Base-by-base conservation (phyloP, 768 basidiomycete genomes). In the Lactarius tabidus region DNA sequence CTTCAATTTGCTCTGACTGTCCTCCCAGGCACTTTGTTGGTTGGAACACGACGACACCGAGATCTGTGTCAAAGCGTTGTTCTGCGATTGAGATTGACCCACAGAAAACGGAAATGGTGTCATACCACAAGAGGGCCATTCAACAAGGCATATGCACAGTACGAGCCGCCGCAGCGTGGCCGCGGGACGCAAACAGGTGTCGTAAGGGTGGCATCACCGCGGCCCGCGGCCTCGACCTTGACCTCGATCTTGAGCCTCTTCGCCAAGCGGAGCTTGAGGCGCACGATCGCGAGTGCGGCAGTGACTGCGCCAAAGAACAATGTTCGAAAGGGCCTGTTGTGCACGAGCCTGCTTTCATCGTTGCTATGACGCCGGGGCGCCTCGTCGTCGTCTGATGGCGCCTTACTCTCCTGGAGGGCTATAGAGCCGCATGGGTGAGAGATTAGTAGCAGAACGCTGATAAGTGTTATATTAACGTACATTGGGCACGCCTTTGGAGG, bases 31-130 rank as follows among this genome's bases (percentile, higher is more conserved):
- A 2, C 20, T 12, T 31, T 69, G 52, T 18, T 57, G 18, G 51
- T 60, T 45, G 23, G 36, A 26, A 35, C 68, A 69, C 1, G 68
- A 35, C n/a, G 68, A 57, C 2, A 69, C 7, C 6, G 57, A 63
- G 1, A 69, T 67, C 68, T 67, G 14, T 28, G 45, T 6, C 6
- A 14, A 26, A 55, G 35, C n/a, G 8, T 35, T 9, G 29, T 48
- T 12, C 15, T 20, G 20, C n/a, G n/a, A 51, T 26, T 48, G 14
- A 18, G 17, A 12, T 31, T 7, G 26, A 23, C 41, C 23, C 9
- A 58, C 17, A 26, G 28, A 35, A 12, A 7, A 39, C n/a, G 14
- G 38, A 20, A 31, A 63, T 14, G 45, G 3, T n/a, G 45, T 59
- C 57, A 14, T 54, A 56, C 61, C 43, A 68, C 57, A 29, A 53